Conservation (phyloP, 768 basidiomycete species). For the Leccinum ochraceum region DNA sequence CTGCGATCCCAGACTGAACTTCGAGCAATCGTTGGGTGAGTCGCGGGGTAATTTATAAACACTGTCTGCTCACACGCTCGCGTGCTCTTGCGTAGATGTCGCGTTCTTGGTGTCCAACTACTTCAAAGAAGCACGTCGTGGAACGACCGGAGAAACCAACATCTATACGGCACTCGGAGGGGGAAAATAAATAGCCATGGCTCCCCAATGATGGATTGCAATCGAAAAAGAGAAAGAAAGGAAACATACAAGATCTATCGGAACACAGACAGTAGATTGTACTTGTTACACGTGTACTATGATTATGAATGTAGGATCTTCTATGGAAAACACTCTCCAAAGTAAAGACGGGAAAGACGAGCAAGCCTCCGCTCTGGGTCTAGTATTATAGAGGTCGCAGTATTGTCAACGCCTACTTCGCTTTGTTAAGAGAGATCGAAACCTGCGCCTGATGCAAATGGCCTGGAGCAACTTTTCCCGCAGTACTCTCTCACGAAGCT, state of each 20-base stretch:
- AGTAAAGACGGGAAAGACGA: background rate
- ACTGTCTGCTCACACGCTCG: background rate
- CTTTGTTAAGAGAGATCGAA: slow-evolving; percentile 80
- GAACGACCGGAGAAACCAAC: slow-evolving; percentile 24
- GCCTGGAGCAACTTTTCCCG: slow-evolving; percentile 81
- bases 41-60: slow-evolving; percentile 4
- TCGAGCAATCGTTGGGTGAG: slow-evolving; percentile 91
- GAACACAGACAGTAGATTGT: slow-evolving; percentile 10
- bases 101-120: slow-evolving; percentile 85
- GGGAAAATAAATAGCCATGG: slow-evolving; percentile 8
- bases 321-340: slow-evolving; percentile 1
- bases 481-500: slow-evolving; percentile 71
- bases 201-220: too few relatives aligned
- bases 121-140: slow-evolving; percentile 67
- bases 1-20: slow-evolving; percentile 93
- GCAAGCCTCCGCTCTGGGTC: too few relatives aligned
- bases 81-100: slow-evolving; percentile 50
- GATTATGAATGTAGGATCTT: background rate
- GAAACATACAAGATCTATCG: slow-evolving; percentile 6
- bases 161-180: slow-evolving; percentile 36
- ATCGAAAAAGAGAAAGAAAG: background rate
- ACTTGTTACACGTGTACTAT: slow-evolving; percentile 11
- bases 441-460: slow-evolving; percentile 81
- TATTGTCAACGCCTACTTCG: background rate
- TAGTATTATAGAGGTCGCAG: too few relatives aligned